Conservation (phyloP, 1,139 yeast genomes). For the Blastobotrys indianensis region DNA sequence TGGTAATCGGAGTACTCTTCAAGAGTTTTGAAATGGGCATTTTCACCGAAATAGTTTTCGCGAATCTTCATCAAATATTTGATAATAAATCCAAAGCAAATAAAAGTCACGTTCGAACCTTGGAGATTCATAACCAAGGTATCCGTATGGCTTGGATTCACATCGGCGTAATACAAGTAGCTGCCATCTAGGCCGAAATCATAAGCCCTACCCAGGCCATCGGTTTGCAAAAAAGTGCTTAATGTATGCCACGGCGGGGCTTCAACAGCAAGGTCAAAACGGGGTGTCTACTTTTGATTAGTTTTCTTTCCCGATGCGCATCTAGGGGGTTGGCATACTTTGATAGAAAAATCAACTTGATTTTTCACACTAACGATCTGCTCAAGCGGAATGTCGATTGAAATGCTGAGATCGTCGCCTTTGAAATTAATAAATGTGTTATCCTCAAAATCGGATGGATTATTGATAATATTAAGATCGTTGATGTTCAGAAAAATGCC, state of each 20-base stretch:
- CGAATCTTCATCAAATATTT: conserved; percentile 70
- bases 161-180: conserved; percentile 53
- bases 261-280: conserved; percentile 56
- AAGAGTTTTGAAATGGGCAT: conserved; percentile 73
- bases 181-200: conserved; percentile 60
- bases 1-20: conserved; percentile 52
- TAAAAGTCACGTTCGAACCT: conserved; percentile 62
- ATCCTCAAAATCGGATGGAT: conserved; percentile 76
- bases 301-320: not conserved
- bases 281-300: conserved; percentile 40
- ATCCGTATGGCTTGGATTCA: conserved; percentile 64
- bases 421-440: conserved; percentile 71
- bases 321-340: conserved; percentile 14
- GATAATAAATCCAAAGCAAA: conserved; percentile 73
- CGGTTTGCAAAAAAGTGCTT: conserved; percentile 58
- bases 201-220: conserved; percentile 60
- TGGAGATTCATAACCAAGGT: conserved; percentile 58
- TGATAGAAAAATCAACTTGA: conserved; percentile 47
- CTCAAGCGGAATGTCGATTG: conserved; percentile 53
- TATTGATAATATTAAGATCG: conserved; percentile 79
- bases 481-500: conserved; percentile 70
- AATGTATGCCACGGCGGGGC: conserved; percentile 93
- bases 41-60: conserved; percentile 88
- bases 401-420: conserved; percentile 52
- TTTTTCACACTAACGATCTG: conserved; percentile 55